Percentiles rank a stretch among this genome's conserved stretches.
Conservation (phyloP, 2,329 filamentous ascomycete species). For the Fusarium succisae region DNA sequence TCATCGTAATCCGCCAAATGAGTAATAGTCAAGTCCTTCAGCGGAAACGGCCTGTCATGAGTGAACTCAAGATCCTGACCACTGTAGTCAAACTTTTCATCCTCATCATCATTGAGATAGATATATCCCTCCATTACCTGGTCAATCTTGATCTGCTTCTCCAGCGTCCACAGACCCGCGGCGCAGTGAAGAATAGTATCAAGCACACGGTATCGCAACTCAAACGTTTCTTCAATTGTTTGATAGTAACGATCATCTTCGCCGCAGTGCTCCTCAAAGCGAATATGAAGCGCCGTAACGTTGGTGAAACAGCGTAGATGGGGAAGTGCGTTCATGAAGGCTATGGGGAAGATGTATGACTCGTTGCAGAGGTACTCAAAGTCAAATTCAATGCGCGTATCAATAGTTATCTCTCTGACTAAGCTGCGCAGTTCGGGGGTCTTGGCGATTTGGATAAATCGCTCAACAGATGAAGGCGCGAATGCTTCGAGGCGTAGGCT, state of each 20-base stretch:
- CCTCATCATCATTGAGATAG: accelerated
- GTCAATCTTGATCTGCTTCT: constrained; percentile 14
- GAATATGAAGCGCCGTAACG: neutral
- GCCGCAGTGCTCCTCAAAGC: constrained; percentile 20
- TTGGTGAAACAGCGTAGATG: neutral
- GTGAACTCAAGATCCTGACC: neutral
- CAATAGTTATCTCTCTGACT: constrained; percentile 19
- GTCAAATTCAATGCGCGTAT: constrained; percentile 14
- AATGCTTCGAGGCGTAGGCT: constrained; percentile 3
- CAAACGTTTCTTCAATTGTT: neutral
- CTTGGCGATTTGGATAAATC: constrained; percentile 15
- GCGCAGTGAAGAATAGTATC: constrained; percentile 29
- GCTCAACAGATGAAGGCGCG: neutral
- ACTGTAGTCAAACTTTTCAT: neutral
- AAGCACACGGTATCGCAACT: constrained; percentile 17
- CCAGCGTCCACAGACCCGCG: constrained; percentile 17
- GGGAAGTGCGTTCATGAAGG: constrained; percentile 14
- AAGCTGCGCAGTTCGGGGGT: neutral
- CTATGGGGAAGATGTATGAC: neutral
- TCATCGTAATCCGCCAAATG: constrained; percentile 27
- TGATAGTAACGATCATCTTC: accelerated
- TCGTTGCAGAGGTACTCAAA: neutral
- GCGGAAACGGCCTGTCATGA: neutral
- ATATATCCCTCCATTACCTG: neutral
- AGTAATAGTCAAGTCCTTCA: constrained; percentile 19